Evolutionary conservation across 2,329 filamentous ascomycete genomes (phyloP), one percentile per base, ranked within the genome.

Genomic region (Trichoderma cornu-damae): DNA sequence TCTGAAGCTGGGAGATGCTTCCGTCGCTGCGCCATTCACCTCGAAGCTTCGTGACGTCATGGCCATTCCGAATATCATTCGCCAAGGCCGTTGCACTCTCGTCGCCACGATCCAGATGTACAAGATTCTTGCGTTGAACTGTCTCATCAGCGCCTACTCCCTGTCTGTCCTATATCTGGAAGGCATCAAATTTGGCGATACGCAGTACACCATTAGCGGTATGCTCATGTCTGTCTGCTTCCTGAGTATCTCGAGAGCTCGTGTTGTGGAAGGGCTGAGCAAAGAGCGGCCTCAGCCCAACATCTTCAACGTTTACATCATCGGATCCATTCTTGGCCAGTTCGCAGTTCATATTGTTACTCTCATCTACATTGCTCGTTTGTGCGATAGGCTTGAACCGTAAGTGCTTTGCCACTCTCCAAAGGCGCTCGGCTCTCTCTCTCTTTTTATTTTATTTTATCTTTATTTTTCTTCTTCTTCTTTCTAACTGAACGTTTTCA

Each of bases 151-250:
- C 65, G 94, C 94, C 35, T 99, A 99, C 83, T 96, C 90, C 73
- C 76, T 99, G 69, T 95, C 89, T 72, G 94, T 99, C 16, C 80
- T 99, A 58, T 99, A 99, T 69, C 83, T 99, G 1, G 93, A 97
- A 67, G 94, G 94, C 62, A 99, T 99, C 80, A 99, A 99, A 77
- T 99, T 99, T 70, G 92, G 94, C 57, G 94, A 99, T 70, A 91
- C 92, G 3, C 94, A 99, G 75, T 94, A 97, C 64, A 99, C 94
- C 14, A 97, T 99, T 67, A 96, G 91, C 66, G 94, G 94, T 65
- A 97, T 99, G 89, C 86, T 99, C 72, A 97, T 99, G 94, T 96
- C 92, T 67, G 94, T 99, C 50, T 99, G 94, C 77, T 99, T 99
- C 82, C 77, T 99, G 67, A 96, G 92, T 61, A 96, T 99, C 68